Percentiles rank a stretch among this genome's conserved stretches.
These are phyloP conservation scores for Pseudotulostoma volvatum DNA, from an alignment of 495 filamentous ascomycete species.

Conservation along the genomic window DNA sequence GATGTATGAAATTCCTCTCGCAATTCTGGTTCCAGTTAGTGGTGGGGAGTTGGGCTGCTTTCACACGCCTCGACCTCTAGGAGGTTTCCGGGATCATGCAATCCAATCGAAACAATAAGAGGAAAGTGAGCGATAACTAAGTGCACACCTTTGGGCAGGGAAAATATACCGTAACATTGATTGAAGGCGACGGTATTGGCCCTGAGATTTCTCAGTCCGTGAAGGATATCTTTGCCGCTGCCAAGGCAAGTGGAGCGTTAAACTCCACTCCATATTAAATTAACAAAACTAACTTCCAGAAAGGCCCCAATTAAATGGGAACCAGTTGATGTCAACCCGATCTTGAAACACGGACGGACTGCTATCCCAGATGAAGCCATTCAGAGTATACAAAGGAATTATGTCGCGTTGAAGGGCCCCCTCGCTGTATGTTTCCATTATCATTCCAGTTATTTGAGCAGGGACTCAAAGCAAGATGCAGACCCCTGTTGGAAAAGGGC, in stretches of 20 bases:
- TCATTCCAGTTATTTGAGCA: constrained; percentile 1
- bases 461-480: constrained; percentile 16
- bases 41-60: too few relatives aligned
- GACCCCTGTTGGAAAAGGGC: constrained; percentile 96
- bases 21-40: neutral
- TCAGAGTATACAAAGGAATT: constrained; percentile 76
- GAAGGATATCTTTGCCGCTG: constrained; percentile 93
- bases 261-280: too few relatives aligned
- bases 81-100: too few relatives aligned
- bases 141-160: constrained; percentile 39
- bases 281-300: too few relatives aligned
- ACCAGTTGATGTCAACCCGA: constrained; percentile 85
- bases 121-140: too few relatives aligned
- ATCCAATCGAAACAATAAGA: too few relatives aligned
- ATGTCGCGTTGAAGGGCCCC: constrained; percentile 92
- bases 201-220: constrained; percentile 94
- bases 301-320: constrained; percentile 94
- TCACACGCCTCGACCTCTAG: too few relatives aligned
- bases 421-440: constrained; percentile 54
- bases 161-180: constrained; percentile 87
- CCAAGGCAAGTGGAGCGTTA: constrained; percentile 76
- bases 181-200: constrained; percentile 97
- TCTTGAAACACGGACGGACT: constrained; percentile 81
- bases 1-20: constrained; percentile 40
- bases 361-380: constrained; percentile 84